Base-by-base conservation (phyloP, 257 asterid genomes). In the Rauvolfia tetraphylla region DNA sequence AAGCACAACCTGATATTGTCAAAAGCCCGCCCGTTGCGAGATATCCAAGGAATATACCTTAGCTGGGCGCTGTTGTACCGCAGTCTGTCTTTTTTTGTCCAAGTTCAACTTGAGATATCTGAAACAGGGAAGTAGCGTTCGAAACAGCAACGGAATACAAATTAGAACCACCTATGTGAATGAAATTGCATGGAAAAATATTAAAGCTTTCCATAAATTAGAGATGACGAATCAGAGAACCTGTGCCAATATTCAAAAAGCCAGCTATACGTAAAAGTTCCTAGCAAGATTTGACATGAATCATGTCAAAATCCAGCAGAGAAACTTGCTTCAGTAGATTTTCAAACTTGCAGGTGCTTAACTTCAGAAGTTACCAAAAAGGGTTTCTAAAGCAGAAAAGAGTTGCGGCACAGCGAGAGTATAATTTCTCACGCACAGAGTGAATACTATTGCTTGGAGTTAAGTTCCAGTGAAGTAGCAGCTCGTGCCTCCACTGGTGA, bases 31-130 rank as follows among this genome's bases (percentile, higher is more conserved):
- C n/a, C 8, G 44, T 1, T 44, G 29, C 38, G 53, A 41, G 57
- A 15, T 72, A 61, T 38, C 51, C 7, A 12, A 36, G 73, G 77
- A 78, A 72, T 72, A 63, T 49, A 67, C 54, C 71, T 34, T 42
- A n/a, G 54, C 5, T 31, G 1, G 33, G 51, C 3, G 9, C 22
- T 48, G 57, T 12, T 39, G 23, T 11, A 27, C 15, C 8, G 18
- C 51, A 38, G 33, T 66, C 53, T 57, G 39, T 48, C 48, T 11
- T 18, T 63, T 1, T 36, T 1, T 11, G 38, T 31, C 31, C 36
- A 65, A 22, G 38, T 48, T 58, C 79, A 44, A 49, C 22, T 62
- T 44, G 62, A 42, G 42, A 62, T 74, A 18, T 66, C 58, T 15
- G 71, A 27, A 44, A 48, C 17, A 51, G 23, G 25, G n/a, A 20